phyloP scores from a whole-genome alignment of 176 grass and related monocot species.

The Puya raimondii region DNA sequence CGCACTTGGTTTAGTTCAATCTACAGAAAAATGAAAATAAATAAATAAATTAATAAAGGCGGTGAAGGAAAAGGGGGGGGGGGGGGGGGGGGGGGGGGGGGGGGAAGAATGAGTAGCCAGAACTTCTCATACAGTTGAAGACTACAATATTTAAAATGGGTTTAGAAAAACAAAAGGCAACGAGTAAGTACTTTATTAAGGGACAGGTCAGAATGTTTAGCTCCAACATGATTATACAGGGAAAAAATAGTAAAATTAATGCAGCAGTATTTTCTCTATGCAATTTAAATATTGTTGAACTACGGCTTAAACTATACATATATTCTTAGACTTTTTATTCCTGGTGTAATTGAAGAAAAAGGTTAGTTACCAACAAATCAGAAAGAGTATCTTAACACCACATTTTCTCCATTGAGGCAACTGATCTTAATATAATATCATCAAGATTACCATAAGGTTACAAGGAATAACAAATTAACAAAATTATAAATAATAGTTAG shows the following conservation, averaged over 20 bases:
- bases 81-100: too few relatives aligned
- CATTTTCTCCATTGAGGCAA: not conserved
- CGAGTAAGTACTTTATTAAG: too few relatives aligned
- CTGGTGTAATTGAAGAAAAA: not conserved
- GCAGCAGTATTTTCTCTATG: too few relatives aligned
- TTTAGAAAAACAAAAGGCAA: not conserved
- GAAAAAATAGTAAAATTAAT: too few relatives aligned
- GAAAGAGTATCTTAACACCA: not conserved
- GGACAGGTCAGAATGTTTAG: too few relatives aligned
- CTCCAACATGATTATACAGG: too few relatives aligned
- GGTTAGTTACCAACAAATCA: not conserved
- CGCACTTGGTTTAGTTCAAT: slow-evolving; percentile 48
- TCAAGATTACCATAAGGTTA: not conserved
- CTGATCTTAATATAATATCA: not conserved
- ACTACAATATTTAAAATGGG: not conserved
- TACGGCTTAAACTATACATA: too few relatives aligned
- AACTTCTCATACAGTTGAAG: not conserved
- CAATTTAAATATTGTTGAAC: too few relatives aligned
- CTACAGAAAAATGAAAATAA: slow-evolving; percentile 19
- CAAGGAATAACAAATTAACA: not conserved
- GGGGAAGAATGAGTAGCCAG: not conserved
- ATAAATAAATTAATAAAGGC: not conserved
- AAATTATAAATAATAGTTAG: not conserved
- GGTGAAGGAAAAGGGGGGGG: too few relatives aligned
- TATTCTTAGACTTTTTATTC: too few relatives aligned